Percentiles rank a stretch among this genome's conserved stretches.
Evolutionary conservation across 2,329 filamentous ascomycete genomes (phyloP).

Genomic region (Colletotrichum sojae): DNA sequence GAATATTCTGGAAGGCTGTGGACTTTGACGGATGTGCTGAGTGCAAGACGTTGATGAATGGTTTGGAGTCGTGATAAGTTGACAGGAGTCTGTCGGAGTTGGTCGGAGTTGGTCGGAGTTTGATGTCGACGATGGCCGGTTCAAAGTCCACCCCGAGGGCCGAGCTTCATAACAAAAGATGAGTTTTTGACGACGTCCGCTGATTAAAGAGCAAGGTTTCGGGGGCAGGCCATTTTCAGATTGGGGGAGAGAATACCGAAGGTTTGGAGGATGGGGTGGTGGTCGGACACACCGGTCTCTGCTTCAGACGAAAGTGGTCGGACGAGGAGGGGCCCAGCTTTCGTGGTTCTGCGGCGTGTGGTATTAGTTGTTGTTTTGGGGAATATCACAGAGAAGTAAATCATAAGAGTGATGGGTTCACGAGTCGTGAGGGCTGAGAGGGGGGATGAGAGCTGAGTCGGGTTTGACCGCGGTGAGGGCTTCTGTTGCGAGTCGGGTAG

Average conservation of each 20-base stretch:
- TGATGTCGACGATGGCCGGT: no score
- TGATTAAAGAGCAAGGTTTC: not conserved
- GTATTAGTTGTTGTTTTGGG: no score
- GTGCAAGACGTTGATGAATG: no score
- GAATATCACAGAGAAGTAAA: no score
- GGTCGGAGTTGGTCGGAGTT: no score
- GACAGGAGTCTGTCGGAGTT: not conserved
- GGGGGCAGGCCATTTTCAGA: no score
- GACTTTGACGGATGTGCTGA: no score
- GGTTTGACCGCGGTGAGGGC: not conserved
- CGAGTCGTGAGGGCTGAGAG: slow-evolving; percentile 8
- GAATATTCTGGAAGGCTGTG: slow-evolving; percentile 19
- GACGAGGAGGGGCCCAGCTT: not conserved
- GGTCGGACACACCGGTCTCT: slow-evolving; percentile 11
- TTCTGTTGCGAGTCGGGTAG: slow-evolving; percentile 5
- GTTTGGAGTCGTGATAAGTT: not conserved
- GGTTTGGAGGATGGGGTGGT: not conserved
- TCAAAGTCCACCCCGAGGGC: not conserved
- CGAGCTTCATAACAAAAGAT: no score
- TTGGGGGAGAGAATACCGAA: not conserved
- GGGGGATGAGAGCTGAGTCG: not conserved
- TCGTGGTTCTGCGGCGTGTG: no score
- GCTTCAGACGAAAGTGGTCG: slow-evolving; percentile 29
- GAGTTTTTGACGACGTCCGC: not conserved
- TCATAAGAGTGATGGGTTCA: not conserved